phyloP scores from a whole-genome alignment of 371 early-diverging fungal genomes.

The Rhizopus stolonifer region DNA sequence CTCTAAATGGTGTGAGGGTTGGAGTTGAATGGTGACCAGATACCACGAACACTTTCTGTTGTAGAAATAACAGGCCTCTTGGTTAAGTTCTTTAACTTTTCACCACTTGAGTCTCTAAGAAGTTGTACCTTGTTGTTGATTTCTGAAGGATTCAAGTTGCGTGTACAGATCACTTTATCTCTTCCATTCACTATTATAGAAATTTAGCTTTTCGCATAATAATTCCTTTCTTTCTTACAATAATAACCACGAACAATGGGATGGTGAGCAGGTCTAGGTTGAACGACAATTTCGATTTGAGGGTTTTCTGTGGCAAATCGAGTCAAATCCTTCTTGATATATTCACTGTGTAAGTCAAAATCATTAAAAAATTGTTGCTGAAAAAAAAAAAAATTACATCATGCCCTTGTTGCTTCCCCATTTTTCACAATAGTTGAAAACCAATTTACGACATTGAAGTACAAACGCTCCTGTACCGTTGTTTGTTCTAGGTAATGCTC shows the following conservation, averaged over 20 bases:
- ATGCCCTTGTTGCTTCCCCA: constrained; percentile 82
- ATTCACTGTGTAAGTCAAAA: constrained; percentile 52
- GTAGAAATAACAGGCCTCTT: constrained; percentile 79
- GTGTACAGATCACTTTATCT: constrained; percentile 72
- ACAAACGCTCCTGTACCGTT: constrained; percentile 84
- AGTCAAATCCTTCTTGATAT: constrained; percentile 65
- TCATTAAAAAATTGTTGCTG: no score
- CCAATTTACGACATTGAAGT: constrained; percentile 77
- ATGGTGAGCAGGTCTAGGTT: constrained; percentile 76
- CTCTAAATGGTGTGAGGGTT: constrained; percentile 64
- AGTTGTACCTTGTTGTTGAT: constrained; percentile 64
- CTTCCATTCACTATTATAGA: constrained; percentile 62
- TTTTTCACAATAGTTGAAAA: constrained; percentile 85
- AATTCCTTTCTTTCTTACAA: constrained; percentile 50
- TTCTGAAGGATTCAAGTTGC: constrained; percentile 60
- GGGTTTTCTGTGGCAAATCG: constrained; percentile 75
- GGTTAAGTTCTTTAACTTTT: constrained; percentile 58
- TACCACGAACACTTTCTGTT: constrained; percentile 82
- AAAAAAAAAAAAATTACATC: constrained; percentile 49
- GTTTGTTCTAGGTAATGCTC: constrained; percentile 48
- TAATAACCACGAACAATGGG: constrained; percentile 78
- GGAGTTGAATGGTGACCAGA: constrained; percentile 86
- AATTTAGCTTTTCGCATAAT: no score
- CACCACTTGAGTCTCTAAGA: constrained; percentile 71
- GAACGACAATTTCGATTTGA: constrained; percentile 79